A percentile compares a stretch with the other conserved stretches of the same genome.
Conservation (phyloP, 2,329 filamentous ascomycete species). For the Aplosporella prunicola region DNA sequence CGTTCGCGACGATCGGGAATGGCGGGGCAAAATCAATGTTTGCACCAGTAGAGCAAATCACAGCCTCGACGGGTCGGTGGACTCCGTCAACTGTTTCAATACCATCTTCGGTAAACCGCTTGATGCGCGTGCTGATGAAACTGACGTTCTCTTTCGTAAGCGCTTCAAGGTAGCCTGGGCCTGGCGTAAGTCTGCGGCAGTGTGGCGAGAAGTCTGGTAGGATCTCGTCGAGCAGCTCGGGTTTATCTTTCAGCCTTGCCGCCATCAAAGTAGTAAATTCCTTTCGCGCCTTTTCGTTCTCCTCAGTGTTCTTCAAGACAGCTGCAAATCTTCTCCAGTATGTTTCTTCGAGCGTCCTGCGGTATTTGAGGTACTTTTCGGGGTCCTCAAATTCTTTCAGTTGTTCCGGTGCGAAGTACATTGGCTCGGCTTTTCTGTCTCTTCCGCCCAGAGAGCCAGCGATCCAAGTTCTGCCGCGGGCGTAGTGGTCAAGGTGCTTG, state of each 20-base stretch:
- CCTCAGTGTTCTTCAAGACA: conserved; percentile 28
- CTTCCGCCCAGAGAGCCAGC: conserved; percentile 44
- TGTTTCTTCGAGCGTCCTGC: conserved; percentile 38
- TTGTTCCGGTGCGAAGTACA: conserved; percentile 42
- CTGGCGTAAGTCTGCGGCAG: conserved; percentile 25
- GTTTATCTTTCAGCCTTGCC: conserved; percentile 30
- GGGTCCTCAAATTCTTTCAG: conserved; percentile 51
- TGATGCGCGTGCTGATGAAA: conserved; percentile 31
- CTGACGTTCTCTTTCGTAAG: conserved; percentile 33
- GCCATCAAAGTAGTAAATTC: conserved; percentile 27
- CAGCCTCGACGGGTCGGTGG: conserved; percentile 31
- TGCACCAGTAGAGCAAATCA: conserved; percentile 58
- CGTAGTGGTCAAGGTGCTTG: conserved; percentile 40
- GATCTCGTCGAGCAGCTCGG: conserved; percentile 32
- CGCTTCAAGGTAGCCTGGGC: conserved; percentile 29
- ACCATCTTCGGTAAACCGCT: conserved; percentile 28
- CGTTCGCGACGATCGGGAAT: conserved; percentile 50
- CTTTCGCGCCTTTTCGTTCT: conserved; percentile 24
- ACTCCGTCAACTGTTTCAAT: conserved; percentile 31
- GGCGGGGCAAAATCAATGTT: conserved; percentile 43
- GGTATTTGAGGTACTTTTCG: conserved; percentile 45
- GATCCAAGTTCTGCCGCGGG: conserved; percentile 52
- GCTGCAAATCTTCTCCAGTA: conserved; percentile 48
- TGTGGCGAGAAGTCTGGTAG: conserved; percentile 30
- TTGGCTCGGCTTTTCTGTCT: conserved; percentile 32